Evolutionary conservation across 257 asterid species (phyloP).

Genomic region (Scutellaria minor): DNA sequence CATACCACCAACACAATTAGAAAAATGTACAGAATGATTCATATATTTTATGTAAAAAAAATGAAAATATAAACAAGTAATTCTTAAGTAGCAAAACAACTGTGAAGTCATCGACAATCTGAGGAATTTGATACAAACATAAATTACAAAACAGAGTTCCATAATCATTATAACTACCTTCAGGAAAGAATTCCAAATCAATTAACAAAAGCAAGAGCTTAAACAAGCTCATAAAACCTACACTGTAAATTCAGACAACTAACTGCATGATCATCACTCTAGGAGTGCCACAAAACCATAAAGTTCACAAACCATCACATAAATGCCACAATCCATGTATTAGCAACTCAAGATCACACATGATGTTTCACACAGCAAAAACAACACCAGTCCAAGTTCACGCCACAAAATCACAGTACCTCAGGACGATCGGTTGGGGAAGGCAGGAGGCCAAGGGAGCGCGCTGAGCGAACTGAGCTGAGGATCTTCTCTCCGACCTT

Average conservation of each 20-base stretch:
- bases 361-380: slow-evolving; percentile 7
- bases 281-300: slow-evolving; percentile 18
- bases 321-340: slow-evolving; percentile 25
- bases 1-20: slow-evolving; percentile 19
- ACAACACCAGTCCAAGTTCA: slow-evolving; percentile 14
- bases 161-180: background rate
- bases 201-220: background rate
- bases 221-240: background rate
- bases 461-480: slow-evolving; percentile 98
- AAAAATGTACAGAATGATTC: slow-evolving; percentile 15
- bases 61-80: background rate
- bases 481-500: slow-evolving; percentile 96
- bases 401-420: slow-evolving; percentile 44
- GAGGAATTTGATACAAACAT: slow-evolving; percentile 11
- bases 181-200: slow-evolving; percentile 4
- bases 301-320: slow-evolving; percentile 28
- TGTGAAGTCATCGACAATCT: background rate
- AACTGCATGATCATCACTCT: slow-evolving; percentile 17
- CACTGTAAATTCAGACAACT: background rate
- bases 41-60: background rate
- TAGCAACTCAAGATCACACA: slow-evolving; percentile 20
- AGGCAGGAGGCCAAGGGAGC: slow-evolving; percentile 92
- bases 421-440: slow-evolving; percentile 79
- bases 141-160: slow-evolving; percentile 6
- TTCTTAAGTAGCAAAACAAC: slow-evolving; percentile 6